Base-by-base conservation (phyloP, 371 early-diverging fungal genomes). In the Dichotomocladium elegans region DNA sequence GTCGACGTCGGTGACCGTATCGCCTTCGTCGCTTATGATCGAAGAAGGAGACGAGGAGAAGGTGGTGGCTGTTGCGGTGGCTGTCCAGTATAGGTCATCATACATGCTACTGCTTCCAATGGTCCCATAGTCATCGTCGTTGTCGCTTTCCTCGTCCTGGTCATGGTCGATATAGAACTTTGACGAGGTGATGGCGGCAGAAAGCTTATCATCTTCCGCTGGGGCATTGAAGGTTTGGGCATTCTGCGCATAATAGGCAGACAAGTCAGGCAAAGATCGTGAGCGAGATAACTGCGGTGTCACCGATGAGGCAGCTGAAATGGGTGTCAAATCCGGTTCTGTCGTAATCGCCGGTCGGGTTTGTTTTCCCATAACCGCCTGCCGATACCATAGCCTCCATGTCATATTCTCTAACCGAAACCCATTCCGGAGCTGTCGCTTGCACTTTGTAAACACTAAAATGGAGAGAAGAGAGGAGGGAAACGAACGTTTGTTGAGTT, bases 391-490 rank as follows among this genome's bases (percentile, higher is more conserved):
- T 46, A 62, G 61, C 48, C 77, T 61, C 77, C 77, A 77, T 8
- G 64, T 63, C 55, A 77, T 63, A 53, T 77, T 77, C 45, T 77
- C 77, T 14, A 77, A 53, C 24, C 77, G 73, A 42, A 69, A 64
- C 4, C 77, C 77, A 57, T 77, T 59, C 26, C 69, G 68, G 15
- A 77, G 41, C 46, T 67, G 70, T 35, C 68, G 61, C 46, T 77
- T 77, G 53, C 69, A 71, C 37, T 70, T 73, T 2, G 71, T 73
- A 50, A 77, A 73, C n/a, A 67, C 71, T 68, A 54, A 3, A 35
- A 41, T 15, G 14, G 30, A 26, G 25, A 17, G 2, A 28, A n/a
- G 2, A n/a, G 42, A 4, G 42, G 33, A 7, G 21, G 3, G 30
- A 7, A 4, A 22, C 4, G 17, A 17, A 22, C 10, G n/a, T 45